Evolutionary conservation across 371 early-diverging fungal species (phyloP).

Genomic region (Syncephalastrum sp.): DNA sequence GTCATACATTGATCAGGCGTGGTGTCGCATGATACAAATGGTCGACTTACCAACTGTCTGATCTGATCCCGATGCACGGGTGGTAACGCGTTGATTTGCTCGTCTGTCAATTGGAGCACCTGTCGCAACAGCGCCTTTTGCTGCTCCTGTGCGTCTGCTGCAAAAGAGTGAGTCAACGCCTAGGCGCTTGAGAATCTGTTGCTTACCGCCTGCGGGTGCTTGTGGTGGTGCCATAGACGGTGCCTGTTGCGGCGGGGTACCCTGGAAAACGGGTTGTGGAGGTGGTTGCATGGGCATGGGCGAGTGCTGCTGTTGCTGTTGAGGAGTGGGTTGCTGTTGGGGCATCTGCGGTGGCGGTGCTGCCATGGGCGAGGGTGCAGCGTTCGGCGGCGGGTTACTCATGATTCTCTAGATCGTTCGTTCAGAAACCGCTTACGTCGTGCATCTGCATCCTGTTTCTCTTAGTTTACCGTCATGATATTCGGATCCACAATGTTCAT

Average conservation of each 20-base stretch:
- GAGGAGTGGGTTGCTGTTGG: conserved; percentile 7
- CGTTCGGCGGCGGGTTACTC: conserved; percentile 20
- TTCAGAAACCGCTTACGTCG: background rate
- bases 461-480: conserved; percentile 60
- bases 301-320: conserved; percentile 16
- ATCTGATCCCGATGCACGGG: conserved; percentile 54
- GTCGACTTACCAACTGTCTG: conserved; percentile 48
- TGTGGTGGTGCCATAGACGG: conserved; percentile 22
- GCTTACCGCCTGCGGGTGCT: conserved; percentile 8
- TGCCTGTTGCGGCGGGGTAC: background rate
- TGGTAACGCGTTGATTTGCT: conserved; percentile 53
- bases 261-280: conserved; percentile 13
- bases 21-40: background rate
- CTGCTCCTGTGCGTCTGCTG: conserved; percentile 38
- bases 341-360: conserved; percentile 24
- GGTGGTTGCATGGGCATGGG: conserved; percentile 20
- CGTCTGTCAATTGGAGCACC: conserved; percentile 52
- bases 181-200: background rate
- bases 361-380: conserved; percentile 19
- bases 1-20: background rate
- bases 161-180: background rate
- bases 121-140: conserved; percentile 54
- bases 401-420: conserved; percentile 32
- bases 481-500: conserved; percentile 83
- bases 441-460: background rate